Evolutionary conservation across 192 early-diverging fungal genomes (phyloP), one percentile per base, ranked within the genome.

Genomic region (Backusella circina): DNA sequence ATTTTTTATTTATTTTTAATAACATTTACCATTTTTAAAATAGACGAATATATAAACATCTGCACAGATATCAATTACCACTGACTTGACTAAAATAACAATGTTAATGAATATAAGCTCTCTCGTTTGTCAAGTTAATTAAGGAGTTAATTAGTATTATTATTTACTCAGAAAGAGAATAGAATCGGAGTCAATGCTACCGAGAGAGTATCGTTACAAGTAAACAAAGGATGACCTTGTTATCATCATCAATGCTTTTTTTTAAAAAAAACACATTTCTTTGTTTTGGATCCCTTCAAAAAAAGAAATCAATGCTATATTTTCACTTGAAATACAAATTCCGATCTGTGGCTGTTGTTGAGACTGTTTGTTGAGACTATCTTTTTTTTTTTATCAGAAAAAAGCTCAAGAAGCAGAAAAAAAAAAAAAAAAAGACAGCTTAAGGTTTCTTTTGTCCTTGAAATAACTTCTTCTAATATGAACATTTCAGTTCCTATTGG

Each of bases 401-500:
- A 47, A 47, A 47, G 41, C 41, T 18, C 13, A 18, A 18, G 12
- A 41, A 41, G 39, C 44, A 47, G 44, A 54, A 54, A 54, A 54
- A 67, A 67, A 67, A 67, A 67, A 67, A 67, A 67, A 21, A 36
- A 66, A 37, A n/a, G 69, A 32, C 36, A 26, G 26, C 21, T 18
- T 4, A 5, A 28, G 69, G 41, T 75, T 67, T 75, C n/a, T 3
- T 67, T 75, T 65, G 44, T 54, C 36, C 39, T 41, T 41, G 39
- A 41, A 47, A 47, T 15, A 54, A 23, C 57, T 72, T 65, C 35
- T 70, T 78, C 61, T 73, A 73, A 67, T 67, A 95, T 95, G 93
- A 93, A 98, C 84, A 96, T 96, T 75, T 84, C 94, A 47, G 86
- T 90, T 77, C 95, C 97, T 33, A 87, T 95, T 65, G 89, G 90